Evolutionary conservation across 2,329 filamentous ascomycete genomes (phyloP), one percentile per base, ranked within the genome.

Genomic region (Colletotrichum tropicale): DNA sequence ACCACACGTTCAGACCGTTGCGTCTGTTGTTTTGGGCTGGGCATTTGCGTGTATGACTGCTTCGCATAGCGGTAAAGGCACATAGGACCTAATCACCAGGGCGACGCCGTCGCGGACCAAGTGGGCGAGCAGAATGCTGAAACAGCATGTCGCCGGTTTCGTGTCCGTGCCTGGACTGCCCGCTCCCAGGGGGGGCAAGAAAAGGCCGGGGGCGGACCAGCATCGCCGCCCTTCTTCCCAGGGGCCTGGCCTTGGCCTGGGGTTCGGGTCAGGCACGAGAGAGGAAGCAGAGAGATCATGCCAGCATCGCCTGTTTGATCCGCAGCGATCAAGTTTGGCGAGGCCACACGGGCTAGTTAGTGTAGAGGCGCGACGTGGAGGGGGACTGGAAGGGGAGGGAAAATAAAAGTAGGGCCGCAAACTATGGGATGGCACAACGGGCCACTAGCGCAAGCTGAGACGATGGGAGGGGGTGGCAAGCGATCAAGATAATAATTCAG

Each of bases 61-160:
- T 69, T 43, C 18, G 18, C 16, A 48, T 34, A 21, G 43, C 43
- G 43, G 43, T n/a, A 21, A 43, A 48, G 43, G 43, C 43, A 48
- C 43, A 30, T 6, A 58, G 58, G 38, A 61, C 62, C n/a, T 21
- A 58, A 32, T 64, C 70, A 56, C 73, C 55, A 34, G 56, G 70
- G 70, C 64, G 73, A 75, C 73, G 56, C 28, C n/a, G 73, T 67
- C 34, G 73, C 65, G 38, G 62, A 66, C 30, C 13, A 67, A 60
- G 71, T 74, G 66, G 71, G 43, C 21, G 32, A 72, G 58, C 30
- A 61, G 58, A 61, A 68, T 64, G 70, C 73, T 73, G 73, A 75
- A 75, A 75, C 73, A 43, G 38, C 69, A 75, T 75, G 64, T 75
- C 69, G 73, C 70, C 70, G 52, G 73, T 75, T 75, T 75, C 70